phyloP scores from a whole-genome alignment of 768 basidiomycete genomes.

The Lactarius hengduanensis region DNA sequence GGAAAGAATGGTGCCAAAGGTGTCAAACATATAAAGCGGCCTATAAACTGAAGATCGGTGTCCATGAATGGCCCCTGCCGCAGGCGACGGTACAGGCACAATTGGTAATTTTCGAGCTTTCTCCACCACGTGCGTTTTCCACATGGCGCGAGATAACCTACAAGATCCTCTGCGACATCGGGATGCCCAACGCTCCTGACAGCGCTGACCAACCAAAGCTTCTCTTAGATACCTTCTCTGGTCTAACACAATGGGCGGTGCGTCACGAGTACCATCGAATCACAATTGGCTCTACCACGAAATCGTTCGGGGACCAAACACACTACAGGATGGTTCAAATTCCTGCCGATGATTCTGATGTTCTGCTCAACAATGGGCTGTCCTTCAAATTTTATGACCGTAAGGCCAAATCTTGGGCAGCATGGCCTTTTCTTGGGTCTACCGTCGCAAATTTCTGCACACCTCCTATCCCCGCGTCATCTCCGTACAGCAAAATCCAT shows the following conservation, averaged over 20 bases:
- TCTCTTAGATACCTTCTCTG: background rate
- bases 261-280: background rate
- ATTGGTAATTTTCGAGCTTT: background rate
- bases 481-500: background rate
- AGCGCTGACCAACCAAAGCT: background rate
- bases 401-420: background rate
- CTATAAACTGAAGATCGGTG: background rate
- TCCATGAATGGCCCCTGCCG: background rate
- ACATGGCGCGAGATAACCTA: background rate
- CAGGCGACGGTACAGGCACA: background rate
- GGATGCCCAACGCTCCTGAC: background rate
- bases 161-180: background rate
- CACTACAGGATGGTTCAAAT: background rate
- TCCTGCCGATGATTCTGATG: background rate
- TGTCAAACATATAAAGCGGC: background rate
- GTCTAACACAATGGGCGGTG: background rate
- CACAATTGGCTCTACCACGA: background rate
- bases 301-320: background rate
- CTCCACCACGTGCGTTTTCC: constrained; percentile 1
- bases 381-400: background rate
- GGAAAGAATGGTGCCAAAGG: background rate
- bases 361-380: background rate
- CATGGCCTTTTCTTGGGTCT: background rate
- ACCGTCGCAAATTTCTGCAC: background rate
- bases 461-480: background rate